These are phyloP conservation scores for Wickerhamiella dianesei DNA, from an alignment of 805 yeast genomes.

Conservation along the genomic window DNA sequence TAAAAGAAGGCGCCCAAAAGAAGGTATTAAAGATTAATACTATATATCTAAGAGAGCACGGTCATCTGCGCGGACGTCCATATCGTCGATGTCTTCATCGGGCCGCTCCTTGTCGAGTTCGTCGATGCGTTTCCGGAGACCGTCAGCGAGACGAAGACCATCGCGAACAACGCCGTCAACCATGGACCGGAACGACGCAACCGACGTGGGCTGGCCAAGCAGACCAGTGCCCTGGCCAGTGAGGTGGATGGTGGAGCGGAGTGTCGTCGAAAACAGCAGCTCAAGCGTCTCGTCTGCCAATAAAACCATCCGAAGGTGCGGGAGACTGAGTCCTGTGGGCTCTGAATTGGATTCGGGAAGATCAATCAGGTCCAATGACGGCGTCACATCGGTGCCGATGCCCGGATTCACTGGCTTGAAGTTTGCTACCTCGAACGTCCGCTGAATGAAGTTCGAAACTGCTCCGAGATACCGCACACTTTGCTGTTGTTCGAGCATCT, in stretches of 20 bases:
- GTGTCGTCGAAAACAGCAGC: slow-evolving; percentile 56
- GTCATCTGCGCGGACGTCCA: slow-evolving; percentile 22
- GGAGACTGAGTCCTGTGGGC: slow-evolving; percentile 8
- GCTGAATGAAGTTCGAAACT: slow-evolving; percentile 70
- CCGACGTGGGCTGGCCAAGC: slow-evolving; percentile 39
- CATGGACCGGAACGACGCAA: slow-evolving; percentile 62
- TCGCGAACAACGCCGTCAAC: slow-evolving; percentile 85
- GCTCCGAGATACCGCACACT: slow-evolving; percentile 58
- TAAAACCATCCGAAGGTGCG: slow-evolving; percentile 89
- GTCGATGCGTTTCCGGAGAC: slow-evolving; percentile 80
- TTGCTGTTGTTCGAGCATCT: slow-evolving; percentile 33
- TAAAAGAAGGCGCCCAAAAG: too few relatives aligned
- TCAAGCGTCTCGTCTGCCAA: slow-evolving; percentile 91
- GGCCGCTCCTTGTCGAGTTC: slow-evolving; percentile 19
- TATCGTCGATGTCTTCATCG: slow-evolving; percentile 21
- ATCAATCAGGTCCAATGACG: slow-evolving; percentile 10
- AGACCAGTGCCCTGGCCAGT: slow-evolving; percentile 32
- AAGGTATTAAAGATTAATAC: too few relatives aligned
- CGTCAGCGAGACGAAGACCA: slow-evolving; percentile 81
- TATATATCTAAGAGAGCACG: slow-evolving; percentile 23
- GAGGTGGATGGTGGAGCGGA: slow-evolving; percentile 55
- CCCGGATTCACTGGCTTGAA: slow-evolving; percentile 9
- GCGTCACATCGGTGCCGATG: slow-evolving; percentile 22
- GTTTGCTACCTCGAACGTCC: slow-evolving; percentile 52
- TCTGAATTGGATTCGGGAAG: slow-evolving; percentile 26